phyloP scores from a whole-genome alignment of 2,329 filamentous ascomycete genomes.

The Phoma sp. region DNA sequence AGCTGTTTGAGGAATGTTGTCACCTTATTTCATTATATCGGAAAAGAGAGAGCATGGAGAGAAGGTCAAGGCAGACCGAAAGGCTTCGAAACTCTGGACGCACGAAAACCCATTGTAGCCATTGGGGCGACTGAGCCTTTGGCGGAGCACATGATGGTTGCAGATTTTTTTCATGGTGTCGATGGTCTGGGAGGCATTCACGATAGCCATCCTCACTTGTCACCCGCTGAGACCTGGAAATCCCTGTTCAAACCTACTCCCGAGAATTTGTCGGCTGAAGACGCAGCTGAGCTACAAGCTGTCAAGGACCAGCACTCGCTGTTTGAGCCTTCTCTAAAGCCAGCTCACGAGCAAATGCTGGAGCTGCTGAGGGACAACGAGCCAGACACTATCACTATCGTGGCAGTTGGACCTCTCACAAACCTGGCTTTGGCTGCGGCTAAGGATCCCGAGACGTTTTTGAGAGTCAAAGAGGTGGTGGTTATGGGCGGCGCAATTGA shows the following conservation, averaged over 20 bases:
- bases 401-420: conserved; percentile 90
- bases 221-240: conserved; percentile 56
- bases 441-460: conserved; percentile 85
- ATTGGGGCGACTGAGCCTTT: conserved; percentile 86
- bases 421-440: conserved; percentile 89
- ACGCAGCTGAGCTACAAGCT: conserved; percentile 45
- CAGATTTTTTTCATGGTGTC: conserved; percentile 71
- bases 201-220: conserved; percentile 55
- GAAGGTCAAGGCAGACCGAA: conserved; percentile 68
- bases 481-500: conserved; percentile 93
- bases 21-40: conserved; percentile 87
- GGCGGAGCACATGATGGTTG: conserved; percentile 75
- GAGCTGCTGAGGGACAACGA: conserved; percentile 82
- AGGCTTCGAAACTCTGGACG: conserved; percentile 75
- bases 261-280: conserved; percentile 38
- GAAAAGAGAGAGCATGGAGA: conserved; percentile 87
- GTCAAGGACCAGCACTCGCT: conserved; percentile 51
- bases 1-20: conserved; percentile 89
- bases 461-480: conserved; percentile 86
- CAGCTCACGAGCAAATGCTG: conserved; percentile 87
- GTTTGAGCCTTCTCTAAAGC: conserved; percentile 76
- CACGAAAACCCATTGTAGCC: conserved; percentile 80
- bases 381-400: conserved; percentile 82
- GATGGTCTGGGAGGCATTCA: conserved; percentile 59
- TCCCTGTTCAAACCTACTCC: conserved; percentile 50